These are phyloP conservation scores for Wallacemonas sp. DNA, from an alignment of 208 protist species.

Conservation along the genomic window DNA sequence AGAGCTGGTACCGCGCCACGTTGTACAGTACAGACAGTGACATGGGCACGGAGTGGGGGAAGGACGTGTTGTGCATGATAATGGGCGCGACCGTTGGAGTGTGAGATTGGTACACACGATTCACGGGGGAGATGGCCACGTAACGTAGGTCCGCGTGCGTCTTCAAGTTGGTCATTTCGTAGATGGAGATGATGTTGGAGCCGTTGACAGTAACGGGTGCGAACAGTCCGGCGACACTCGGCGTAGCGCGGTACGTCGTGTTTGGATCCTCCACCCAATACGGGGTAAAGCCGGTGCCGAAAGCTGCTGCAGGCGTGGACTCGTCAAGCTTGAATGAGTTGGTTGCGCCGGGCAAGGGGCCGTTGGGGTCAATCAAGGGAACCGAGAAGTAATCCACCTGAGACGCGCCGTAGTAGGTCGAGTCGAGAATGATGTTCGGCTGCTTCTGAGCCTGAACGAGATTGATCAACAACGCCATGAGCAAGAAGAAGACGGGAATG, in stretches of 20 bases:
- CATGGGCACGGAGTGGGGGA: conserved; percentile 55
- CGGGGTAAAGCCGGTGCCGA: conserved; percentile 30
- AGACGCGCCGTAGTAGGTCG: conserved; percentile 59
- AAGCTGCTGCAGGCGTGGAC: conserved; percentile 19
- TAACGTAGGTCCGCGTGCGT: conserved; percentile 40
- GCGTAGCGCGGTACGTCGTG: background rate
- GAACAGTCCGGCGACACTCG: conserved; percentile 4
- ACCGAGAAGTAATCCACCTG: conserved; percentile 29
- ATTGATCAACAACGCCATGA: conserved; percentile 72
- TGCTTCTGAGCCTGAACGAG: conserved; percentile 52
- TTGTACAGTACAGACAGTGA: conserved; percentile 57
- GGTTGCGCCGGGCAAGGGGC: conserved; percentile 4
- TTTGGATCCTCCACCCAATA: background rate
- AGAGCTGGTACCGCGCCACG: conserved; percentile 51
- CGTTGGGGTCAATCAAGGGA: background rate
- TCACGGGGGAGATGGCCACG: conserved; percentile 46
- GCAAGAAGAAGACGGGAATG: conserved; percentile 70
- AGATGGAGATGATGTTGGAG: conserved; percentile 34
- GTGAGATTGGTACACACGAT: conserved; percentile 22
- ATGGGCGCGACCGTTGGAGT: conserved; percentile 25
- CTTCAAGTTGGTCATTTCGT: conserved; percentile 27
- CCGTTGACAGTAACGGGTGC: conserved; percentile 20
- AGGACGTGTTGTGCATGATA: conserved; percentile 64
- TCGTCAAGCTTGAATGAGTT: conserved; percentile 34
- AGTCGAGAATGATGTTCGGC: conserved; percentile 59